These are phyloP conservation scores for Dioscorea zingiberensis DNA, from an alignment of 106 monocot genomes.

Conservation along the genomic window DNA sequence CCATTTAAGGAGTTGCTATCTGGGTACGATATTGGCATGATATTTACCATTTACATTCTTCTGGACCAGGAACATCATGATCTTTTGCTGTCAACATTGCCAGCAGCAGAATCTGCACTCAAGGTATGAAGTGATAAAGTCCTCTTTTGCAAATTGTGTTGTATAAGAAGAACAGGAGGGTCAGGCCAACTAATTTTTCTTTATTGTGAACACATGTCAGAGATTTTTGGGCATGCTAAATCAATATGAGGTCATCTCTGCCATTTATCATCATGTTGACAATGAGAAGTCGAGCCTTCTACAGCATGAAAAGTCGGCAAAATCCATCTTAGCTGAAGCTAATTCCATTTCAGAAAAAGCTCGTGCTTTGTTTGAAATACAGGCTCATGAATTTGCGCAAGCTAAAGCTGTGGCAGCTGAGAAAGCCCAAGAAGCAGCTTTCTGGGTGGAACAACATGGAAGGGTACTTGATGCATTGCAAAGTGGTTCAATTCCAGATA, in stretches of 20 bases:
- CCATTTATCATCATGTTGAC: conserved; percentile 65
- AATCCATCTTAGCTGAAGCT: conserved; percentile 69
- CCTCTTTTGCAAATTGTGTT: not conserved
- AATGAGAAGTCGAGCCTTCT: conserved; percentile 76
- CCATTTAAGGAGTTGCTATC: too few species aligned
- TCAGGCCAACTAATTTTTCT: conserved; percentile 12
- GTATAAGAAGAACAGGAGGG: not conserved
- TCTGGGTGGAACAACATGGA: conserved; percentile 87
- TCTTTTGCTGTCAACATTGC: conserved; percentile 75
- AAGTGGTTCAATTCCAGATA: conserved; percentile 48
- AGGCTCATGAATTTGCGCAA: conserved; percentile 66
- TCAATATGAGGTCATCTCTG: conserved; percentile 64
- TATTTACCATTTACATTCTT: too few species aligned
- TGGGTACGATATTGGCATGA: too few species aligned
- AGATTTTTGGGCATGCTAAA: conserved; percentile 64
- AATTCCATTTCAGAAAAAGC: conserved; percentile 63
- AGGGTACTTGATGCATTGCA: conserved; percentile 72
- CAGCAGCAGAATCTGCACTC: conserved; percentile 64
- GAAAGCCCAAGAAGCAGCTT: conserved; percentile 58
- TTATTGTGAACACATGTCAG: conserved; percentile 32
- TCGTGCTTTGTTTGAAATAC: conserved; percentile 62
- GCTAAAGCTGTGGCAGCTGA: conserved; percentile 70
- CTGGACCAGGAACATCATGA: conserved; percentile 85
- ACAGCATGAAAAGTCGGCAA: conserved; percentile 77
- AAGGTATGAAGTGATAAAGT: conserved; percentile 40